phyloP scores from a whole-genome alignment of 2,329 filamentous ascomycete genomes.

The Macrophomina tecta region DNA sequence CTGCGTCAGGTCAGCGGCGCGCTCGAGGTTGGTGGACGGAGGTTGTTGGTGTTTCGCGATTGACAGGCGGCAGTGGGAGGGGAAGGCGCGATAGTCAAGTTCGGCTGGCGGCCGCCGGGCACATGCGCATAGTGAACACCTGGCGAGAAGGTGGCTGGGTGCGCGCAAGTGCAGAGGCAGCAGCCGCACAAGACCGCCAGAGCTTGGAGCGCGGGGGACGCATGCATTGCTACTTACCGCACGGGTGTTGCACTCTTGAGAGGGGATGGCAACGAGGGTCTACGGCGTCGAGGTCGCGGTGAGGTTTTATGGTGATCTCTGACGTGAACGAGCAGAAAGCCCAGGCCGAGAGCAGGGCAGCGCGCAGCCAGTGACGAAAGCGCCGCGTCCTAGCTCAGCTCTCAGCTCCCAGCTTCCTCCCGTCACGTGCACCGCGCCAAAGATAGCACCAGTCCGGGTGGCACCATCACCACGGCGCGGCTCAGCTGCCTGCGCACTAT shows the following conservation, averaged over 20 bases:
- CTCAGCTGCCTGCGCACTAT: neutral
- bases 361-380: constrained; percentile 27
- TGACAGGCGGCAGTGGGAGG: constrained; percentile 5
- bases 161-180: constrained; percentile 11
- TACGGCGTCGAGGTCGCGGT: constrained; percentile 11
- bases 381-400: constrained; percentile 21
- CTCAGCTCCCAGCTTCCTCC: neutral
- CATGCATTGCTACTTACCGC: constrained; percentile 38
- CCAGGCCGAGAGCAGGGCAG: constrained; percentile 23
- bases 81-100: constrained; percentile 15
- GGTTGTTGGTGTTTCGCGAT: neutral
- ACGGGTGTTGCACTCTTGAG: constrained; percentile 20
- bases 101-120: constrained; percentile 18
- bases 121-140: constrained; percentile 29
- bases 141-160: constrained; percentile 42
- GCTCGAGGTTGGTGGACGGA: neutral
- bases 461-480: neutral
- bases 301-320: constrained; percentile 25
- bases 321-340: constrained; percentile 25
- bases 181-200: neutral
- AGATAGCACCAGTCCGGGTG: neutral
- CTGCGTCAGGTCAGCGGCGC: constrained; percentile 23
- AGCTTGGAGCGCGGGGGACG: neutral
- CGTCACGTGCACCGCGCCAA: constrained; percentile 21
- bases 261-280: constrained; percentile 10